phyloP scores from a whole-genome alignment of 1,284 basidiomycete species.

The Ganoderma multipileum region DNA sequence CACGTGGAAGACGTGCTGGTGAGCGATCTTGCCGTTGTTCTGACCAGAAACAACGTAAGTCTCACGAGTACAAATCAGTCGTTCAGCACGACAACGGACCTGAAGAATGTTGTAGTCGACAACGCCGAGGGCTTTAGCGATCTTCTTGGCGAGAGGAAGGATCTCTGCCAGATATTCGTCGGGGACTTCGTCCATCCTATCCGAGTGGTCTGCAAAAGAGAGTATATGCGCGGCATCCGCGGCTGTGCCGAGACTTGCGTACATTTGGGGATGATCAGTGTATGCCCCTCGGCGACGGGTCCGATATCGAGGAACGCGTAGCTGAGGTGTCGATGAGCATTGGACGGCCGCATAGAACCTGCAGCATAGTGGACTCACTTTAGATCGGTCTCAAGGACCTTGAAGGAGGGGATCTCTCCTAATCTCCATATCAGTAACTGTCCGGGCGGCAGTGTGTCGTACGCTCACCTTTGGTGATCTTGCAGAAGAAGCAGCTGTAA shows the following conservation, averaged over 20 bases:
- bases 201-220: constrained; percentile 66
- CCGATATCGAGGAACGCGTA: constrained; percentile 85
- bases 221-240: background rate
- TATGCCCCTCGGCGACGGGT: constrained; percentile 84
- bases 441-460: background rate
- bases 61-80: background rate
- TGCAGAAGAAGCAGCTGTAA: constrained; percentile 82
- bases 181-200: constrained; percentile 80
- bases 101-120: constrained; percentile 88
- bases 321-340: constrained; percentile 1
- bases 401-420: constrained; percentile 81
- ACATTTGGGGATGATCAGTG: constrained; percentile 92
- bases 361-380: constrained; percentile 51
- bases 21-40: constrained; percentile 85
- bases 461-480: constrained; percentile 83
- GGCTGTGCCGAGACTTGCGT: constrained; percentile 22
- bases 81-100: constrained; percentile 40
- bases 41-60: constrained; percentile 40
- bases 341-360: constrained; percentile 11
- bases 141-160: constrained; percentile 86
- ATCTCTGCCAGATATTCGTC: constrained; percentile 80
- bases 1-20: constrained; percentile 87
- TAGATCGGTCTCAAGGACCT: constrained; percentile 79
- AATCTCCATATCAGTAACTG: background rate
- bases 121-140: constrained; percentile 78